A percentile compares a stretch with the other conserved stretches of the same genome.
Conservation (phyloP, 2,329 filamentous ascomycete genomes). For the Chaetothyriales sp. region DNA sequence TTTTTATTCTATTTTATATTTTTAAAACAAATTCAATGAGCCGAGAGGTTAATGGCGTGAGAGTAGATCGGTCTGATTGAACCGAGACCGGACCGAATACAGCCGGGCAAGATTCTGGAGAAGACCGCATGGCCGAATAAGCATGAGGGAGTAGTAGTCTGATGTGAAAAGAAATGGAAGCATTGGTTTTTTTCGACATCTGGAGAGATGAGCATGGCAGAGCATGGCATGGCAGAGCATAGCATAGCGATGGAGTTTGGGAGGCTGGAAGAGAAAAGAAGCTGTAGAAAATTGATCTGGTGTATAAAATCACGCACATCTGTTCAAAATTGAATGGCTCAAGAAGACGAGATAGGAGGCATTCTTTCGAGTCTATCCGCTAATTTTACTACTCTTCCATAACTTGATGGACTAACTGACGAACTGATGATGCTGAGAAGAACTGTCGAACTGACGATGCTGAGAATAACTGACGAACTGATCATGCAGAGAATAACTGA, state of each 20-base stretch:
- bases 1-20: background rate
- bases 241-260: background rate
- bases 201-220: no score
- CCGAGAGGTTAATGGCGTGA: background rate
- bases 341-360: background rate
- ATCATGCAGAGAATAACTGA: no score
- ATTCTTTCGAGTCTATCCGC: no score
- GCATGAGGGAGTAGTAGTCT: background rate
- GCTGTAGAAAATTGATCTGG: background rate
- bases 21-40: background rate
- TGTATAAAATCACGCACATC: background rate
- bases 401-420: no score
- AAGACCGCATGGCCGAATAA: background rate
- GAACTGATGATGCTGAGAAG: no score
- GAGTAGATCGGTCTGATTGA: slow-evolving; percentile 15
- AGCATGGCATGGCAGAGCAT: background rate
- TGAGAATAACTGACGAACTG: no score
- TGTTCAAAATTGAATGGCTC: background rate
- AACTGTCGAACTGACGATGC: no score
- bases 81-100: slow-evolving; percentile 6
- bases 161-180: no score
- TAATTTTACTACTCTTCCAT: no score
- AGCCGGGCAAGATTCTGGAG: background rate
- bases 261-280: background rate
- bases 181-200: no score